A percentile compares a stretch with the other conserved stretches of the same genome.
Conservation (phyloP, 768 basidiomycete genomes). For the Collybiopsis confluens region DNA sequence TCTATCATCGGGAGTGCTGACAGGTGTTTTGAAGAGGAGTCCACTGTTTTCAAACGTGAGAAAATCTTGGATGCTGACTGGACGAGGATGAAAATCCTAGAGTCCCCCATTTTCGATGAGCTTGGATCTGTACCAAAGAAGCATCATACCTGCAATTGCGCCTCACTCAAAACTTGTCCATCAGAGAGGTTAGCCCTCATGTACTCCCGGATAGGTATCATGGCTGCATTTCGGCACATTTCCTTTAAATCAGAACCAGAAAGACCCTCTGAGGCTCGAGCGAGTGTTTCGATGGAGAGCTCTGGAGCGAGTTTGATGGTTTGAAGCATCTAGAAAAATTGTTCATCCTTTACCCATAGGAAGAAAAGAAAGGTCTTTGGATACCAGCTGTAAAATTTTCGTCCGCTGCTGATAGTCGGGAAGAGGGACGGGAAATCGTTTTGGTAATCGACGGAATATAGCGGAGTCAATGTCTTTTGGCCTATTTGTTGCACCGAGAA, state of each 20-base stretch:
- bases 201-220: slow-evolving; percentile 86
- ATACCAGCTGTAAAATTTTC: slow-evolving; percentile 78
- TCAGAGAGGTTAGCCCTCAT: slow-evolving; percentile 50
- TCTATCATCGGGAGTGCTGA: neutral
- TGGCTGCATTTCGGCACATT: slow-evolving; percentile 88
- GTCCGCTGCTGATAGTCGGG: slow-evolving; percentile 76
- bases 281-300: slow-evolving; percentile 62
- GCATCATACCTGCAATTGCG: slow-evolving; percentile 3
- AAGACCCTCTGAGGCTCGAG: slow-evolving; percentile 62
- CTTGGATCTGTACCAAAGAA: too few relatives aligned
- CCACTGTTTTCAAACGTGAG: slow-evolving; percentile 1
- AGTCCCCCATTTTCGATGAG: too few relatives aligned
- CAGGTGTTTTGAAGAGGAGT: neutral
- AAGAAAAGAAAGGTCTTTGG: neutral
- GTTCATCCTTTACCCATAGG: neutral
- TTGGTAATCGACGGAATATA: slow-evolving; percentile 95
- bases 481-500: slow-evolving; percentile 93
- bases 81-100: slow-evolving; percentile 6
- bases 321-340: slow-evolving; percentile 67
- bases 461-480: slow-evolving; percentile 89
- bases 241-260: slow-evolving; percentile 93
- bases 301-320: slow-evolving; percentile 63
- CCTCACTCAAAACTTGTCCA: slow-evolving; percentile 42
- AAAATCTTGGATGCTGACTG: slow-evolving; percentile 5
- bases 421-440: slow-evolving; percentile 82